Base-by-base conservation (phyloP, 2,329 filamentous ascomycete genomes). In the Neopestalotiopsis rosae region DNA sequence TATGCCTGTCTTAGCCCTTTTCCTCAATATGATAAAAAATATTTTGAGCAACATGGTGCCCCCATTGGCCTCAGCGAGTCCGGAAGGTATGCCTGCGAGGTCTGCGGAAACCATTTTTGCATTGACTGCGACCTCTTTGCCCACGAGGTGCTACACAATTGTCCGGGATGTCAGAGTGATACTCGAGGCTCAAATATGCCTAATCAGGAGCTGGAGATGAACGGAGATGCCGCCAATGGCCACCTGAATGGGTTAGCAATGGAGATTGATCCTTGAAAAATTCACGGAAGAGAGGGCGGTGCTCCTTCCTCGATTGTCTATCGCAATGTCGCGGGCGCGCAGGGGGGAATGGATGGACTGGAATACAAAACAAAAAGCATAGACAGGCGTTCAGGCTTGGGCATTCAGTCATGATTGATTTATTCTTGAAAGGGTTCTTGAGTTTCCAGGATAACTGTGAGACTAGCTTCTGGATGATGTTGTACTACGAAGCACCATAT, bases 61-160 rank as follows among this genome's bases (percentile, higher is more conserved):
- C 72, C 79, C 20, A 92, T 90, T 76, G 91, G 92, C 1, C 91
- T 95, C 58, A 95, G 93, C 78, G 94, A 97, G 83, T 96, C 92
- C 77, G 91, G 92, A 62, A 85, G 96, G 65, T 99, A 99, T 78
- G 93, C 93, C 69, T 99, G 96, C 79, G 89, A 92, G 73, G 90
- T 91, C n/a, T 99, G 96, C 80, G 82, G 87, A 3, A 91, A 93
- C 69, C 95, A 98, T 81, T 99, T 98, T 79, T 99, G 96, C 84
- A 97, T 99, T 72, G 96, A 99, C 79, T 99, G 96, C 79, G 96
- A 99, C 79, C 90, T 98, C 30, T 98, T 96, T 82, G 92, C 94
- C 30, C 96, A 99, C 79, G 94, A 98, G 82, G 90, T 97, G 13
- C 88, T 97, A 65, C 95, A 99, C 79, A 98, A 98, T 80, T 99